Evolutionary conservation across 306 rosid genomes (phyloP).

Genomic region (Luffa acutangula): DNA sequence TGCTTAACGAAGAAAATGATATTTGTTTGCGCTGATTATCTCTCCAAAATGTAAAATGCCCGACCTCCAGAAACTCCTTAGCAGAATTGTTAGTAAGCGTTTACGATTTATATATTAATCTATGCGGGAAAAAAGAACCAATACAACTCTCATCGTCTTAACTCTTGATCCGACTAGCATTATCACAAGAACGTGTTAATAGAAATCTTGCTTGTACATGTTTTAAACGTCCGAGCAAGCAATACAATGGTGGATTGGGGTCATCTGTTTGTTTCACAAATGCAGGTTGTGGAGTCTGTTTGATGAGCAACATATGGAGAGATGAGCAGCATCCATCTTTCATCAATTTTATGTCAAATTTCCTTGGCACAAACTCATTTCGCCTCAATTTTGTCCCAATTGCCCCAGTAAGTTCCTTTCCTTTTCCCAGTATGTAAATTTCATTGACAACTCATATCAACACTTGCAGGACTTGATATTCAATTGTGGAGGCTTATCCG

Average conservation of each 20-base stretch:
- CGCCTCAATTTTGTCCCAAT: slow-evolving; percentile 64
- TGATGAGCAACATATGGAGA: slow-evolving; percentile 79
- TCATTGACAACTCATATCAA: background rate
- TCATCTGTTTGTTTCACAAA: background rate
- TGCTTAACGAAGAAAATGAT: no score
- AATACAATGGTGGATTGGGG: background rate
- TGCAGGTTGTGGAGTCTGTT: slow-evolving; percentile 49
- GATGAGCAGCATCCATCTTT: slow-evolving; percentile 59
- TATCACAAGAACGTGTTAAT: background rate
- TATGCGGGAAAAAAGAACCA: background rate
- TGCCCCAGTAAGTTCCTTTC: slow-evolving; percentile 40
- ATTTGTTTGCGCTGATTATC: no score
- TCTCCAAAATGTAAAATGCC: no score
- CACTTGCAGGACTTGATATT: slow-evolving; percentile 71
- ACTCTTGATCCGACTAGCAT: background rate
- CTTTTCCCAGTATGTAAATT: background rate
- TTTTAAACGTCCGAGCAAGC: background rate
- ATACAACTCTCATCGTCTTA: background rate
- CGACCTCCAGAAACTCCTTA: background rate
- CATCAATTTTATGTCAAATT: slow-evolving; percentile 58
- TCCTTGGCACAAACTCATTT: slow-evolving; percentile 57
- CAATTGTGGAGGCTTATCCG: slow-evolving; percentile 84
- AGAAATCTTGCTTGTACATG: background rate
- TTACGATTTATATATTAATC: background rate
- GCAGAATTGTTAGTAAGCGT: background rate